Conservation (phyloP, 164 flowering plant species). For the Aristolochia contorta region DNA sequence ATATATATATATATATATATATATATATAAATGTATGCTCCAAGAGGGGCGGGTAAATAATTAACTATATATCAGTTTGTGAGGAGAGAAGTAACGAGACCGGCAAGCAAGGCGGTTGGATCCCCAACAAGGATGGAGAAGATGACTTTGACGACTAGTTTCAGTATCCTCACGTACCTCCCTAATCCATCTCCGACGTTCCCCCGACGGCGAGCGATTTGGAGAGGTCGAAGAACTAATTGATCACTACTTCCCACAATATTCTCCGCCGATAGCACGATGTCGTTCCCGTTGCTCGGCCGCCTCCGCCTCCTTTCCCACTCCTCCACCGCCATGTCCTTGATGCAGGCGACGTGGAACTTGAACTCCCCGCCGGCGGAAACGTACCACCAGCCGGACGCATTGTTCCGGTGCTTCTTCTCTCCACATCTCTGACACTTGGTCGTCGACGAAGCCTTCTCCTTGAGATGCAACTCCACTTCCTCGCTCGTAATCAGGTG, state of each 20-base stretch:
- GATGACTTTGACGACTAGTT: not conserved
- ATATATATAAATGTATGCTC: too few relatives aligned
- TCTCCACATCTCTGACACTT: not conserved
- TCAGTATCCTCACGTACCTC: not conserved
- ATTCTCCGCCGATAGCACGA: too few relatives aligned
- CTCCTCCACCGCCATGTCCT: not conserved
- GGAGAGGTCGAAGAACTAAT: too few relatives aligned
- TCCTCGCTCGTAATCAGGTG: not conserved
- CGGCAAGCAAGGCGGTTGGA: not conserved
- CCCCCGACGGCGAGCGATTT: not conserved
- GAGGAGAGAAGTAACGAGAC: not conserved
- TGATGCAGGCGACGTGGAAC: slow-evolving; percentile 1
- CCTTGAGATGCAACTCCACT: not conserved
- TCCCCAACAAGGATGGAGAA: not conserved
- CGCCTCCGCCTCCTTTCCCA: not conserved
- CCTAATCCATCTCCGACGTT: not conserved
- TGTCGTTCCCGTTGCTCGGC: too few relatives aligned
- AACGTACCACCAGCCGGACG: not conserved
- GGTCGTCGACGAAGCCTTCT: not conserved
- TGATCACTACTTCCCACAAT: too few relatives aligned
- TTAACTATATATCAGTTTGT: too few relatives aligned
- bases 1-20: too few relatives aligned
- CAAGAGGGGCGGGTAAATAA: too few relatives aligned
- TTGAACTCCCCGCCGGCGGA: not conserved
- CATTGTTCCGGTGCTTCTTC: not conserved